These are phyloP conservation scores for Trifolium repens DNA, from an alignment of 306 rosid species.

Conservation along the genomic window DNA sequence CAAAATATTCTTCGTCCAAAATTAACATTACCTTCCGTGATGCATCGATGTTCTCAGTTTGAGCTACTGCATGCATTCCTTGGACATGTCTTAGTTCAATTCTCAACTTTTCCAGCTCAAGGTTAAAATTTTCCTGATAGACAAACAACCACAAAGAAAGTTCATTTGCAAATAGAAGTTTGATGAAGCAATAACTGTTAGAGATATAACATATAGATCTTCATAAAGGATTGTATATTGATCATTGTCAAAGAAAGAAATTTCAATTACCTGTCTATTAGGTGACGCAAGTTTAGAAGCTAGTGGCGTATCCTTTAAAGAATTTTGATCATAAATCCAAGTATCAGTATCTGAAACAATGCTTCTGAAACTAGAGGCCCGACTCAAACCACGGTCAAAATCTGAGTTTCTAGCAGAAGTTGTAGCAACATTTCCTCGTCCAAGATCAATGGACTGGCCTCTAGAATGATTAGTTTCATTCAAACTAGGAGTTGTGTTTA, in stretches of 20 bases:
- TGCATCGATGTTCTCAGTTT: constrained; percentile 74
- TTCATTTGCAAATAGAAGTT: constrained; percentile 26
- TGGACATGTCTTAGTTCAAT: constrained; percentile 83
- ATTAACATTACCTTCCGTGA: constrained; percentile 64
- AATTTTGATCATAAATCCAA: constrained; percentile 56
- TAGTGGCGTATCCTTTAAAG: constrained; percentile 42
- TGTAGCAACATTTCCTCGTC: constrained; percentile 45
- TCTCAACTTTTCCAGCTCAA: constrained; percentile 89
- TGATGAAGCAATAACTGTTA: constrained; percentile 29
- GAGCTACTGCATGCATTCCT: constrained; percentile 87
- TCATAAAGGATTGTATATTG: constrained; percentile 1
- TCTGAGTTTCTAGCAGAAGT: constrained; percentile 55
- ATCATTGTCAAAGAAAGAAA: constrained; percentile 31
- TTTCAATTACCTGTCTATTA: constrained; percentile 65
- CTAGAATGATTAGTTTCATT: constrained; percentile 53
- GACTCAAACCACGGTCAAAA: constrained; percentile 47
- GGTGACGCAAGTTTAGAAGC: constrained; percentile 48
- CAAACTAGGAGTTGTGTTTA: constrained; percentile 46
- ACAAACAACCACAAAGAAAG: constrained; percentile 33
- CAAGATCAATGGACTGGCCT: constrained; percentile 62
- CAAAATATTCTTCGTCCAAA: too few relatives aligned
- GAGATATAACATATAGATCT: background rate
- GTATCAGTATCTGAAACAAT: constrained; percentile 53
- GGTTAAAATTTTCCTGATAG: constrained; percentile 65
- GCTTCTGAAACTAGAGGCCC: constrained; percentile 61